Base-by-base conservation (phyloP, 257 asterid genomes). In the Solanum dulcamara region DNA sequence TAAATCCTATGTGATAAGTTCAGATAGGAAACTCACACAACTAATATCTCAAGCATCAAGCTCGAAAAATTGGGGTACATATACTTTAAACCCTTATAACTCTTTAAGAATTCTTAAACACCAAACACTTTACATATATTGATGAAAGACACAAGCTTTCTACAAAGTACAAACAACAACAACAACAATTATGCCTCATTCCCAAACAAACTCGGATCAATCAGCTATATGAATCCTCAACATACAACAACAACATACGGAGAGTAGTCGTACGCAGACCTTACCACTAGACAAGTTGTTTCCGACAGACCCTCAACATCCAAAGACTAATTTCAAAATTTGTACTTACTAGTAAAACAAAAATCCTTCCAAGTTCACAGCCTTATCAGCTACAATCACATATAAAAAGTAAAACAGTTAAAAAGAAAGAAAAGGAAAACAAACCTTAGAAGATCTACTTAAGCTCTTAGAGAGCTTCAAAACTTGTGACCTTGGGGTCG, bases 381-480 rank as follows among this genome's bases (percentile, higher is more conserved):
- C 82, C 26, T 72, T 75, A 33, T 12, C 53, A 38, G 22, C 81
- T 14, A 42, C 81, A 68, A 68, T 68, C 79, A 35, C 48, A 8
- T 35, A 68, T 13, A 53, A 64, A 51, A 33, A 32, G n/a, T 32
- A 24, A 35, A 70, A 70, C 48, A 35, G 80, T 10, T 35, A 35
- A 70, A 35, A 66, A 66, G 46, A 28, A 22, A 9, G 80, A 50
- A 18, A 20, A 85, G 84, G 55, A 83, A 60, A 84, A 83, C 67
- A 88, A 81, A 94, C 98, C 98, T 93, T 93, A 50, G 99, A 96
- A 91, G 98, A 94, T 91, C 95, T 90, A 85, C 94, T 91, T 89
- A 95, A 92, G 90, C 99, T 95, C 89, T 91, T 95, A 79, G 97
- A 93, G 33, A 94, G 88, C 89, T 89, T 94, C 71, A 90, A 89